phyloP scores from a whole-genome alignment of 306 rosid species.

The Trifolium fragiferum region DNA sequence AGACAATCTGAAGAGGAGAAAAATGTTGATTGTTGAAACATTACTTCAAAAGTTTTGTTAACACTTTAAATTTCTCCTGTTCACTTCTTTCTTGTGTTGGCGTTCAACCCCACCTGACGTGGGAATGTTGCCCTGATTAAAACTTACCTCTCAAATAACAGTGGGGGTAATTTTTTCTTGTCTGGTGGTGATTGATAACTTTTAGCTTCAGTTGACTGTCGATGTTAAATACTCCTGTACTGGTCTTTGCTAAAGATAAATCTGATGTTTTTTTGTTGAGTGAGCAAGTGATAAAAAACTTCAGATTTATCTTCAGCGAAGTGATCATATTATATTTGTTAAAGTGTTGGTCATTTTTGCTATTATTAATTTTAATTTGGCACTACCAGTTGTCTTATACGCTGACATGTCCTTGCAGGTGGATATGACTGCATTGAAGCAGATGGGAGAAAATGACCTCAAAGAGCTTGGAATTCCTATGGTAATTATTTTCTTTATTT shows the following conservation, averaged over 20 bases:
- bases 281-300: too few relatives aligned
- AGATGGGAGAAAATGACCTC: slow-evolving; percentile 96
- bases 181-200: slow-evolving; percentile 1
- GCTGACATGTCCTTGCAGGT: slow-evolving; percentile 54
- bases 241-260: neutral
- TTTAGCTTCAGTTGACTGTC: slow-evolving; percentile 14
- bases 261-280: neutral
- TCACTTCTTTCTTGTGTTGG: slow-evolving; percentile 19
- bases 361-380: slow-evolving; percentile 31
- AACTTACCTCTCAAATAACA: slow-evolving; percentile 5
- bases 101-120: neutral
- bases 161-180: slow-evolving; percentile 21
- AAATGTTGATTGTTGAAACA: slow-evolving; percentile 1
- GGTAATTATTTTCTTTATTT: slow-evolving; percentile 57
- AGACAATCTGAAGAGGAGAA: slow-evolving; percentile 5
- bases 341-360: neutral
- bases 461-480: slow-evolving; percentile 97
- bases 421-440: slow-evolving; percentile 92
- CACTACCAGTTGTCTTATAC: slow-evolving; percentile 9
- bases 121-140: slow-evolving; percentile 2
- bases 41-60: neutral
- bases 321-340: neutral
- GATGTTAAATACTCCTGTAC: neutral
- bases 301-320: too few relatives aligned
- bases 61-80: neutral